These are phyloP conservation scores for Camillea tinctor DNA, from an alignment of 2,329 filamentous ascomycete species.

Conservation along the genomic window DNA sequence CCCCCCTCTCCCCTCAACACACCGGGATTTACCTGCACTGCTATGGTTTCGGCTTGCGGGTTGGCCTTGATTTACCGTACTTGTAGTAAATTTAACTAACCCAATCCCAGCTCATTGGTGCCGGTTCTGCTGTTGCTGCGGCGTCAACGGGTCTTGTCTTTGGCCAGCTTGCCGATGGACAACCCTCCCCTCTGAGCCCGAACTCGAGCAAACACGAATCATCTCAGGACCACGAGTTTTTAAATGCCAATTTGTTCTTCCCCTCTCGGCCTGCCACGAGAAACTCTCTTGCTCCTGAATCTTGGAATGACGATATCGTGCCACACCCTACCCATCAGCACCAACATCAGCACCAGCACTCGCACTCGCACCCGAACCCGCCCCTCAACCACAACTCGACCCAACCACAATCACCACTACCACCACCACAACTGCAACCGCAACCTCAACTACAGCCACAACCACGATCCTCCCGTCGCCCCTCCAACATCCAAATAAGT, in stretches of 20 bases:
- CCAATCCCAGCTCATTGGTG: slow-evolving; percentile 54
- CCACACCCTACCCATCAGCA: slow-evolving; percentile 33
- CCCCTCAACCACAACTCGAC: no score
- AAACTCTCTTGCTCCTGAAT: slow-evolving; percentile 35
- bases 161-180: slow-evolving; percentile 49
- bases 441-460: slow-evolving; percentile 18
- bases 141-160: slow-evolving; percentile 59
- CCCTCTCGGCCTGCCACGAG: slow-evolving; percentile 45
- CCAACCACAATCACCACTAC: slow-evolving; percentile 28
- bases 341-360: slow-evolving; percentile 23
- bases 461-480: slow-evolving; percentile 29
- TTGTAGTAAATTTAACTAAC: slow-evolving; percentile 18
- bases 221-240: slow-evolving; percentile 35
- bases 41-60: background rate
- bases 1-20: background rate
- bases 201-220: slow-evolving; percentile 33
- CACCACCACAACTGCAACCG: slow-evolving; percentile 19
- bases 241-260: slow-evolving; percentile 26
- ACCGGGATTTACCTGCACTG: slow-evolving; percentile 2
- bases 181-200: slow-evolving; percentile 31
- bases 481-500: slow-evolving; percentile 37
- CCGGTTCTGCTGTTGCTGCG: slow-evolving; percentile 60
- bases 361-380: background rate
- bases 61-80: slow-evolving; percentile 2
- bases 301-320: slow-evolving; percentile 32